Conservation (phyloP, 257 asterid species). For the Craterostigma plantagineum region DNA sequence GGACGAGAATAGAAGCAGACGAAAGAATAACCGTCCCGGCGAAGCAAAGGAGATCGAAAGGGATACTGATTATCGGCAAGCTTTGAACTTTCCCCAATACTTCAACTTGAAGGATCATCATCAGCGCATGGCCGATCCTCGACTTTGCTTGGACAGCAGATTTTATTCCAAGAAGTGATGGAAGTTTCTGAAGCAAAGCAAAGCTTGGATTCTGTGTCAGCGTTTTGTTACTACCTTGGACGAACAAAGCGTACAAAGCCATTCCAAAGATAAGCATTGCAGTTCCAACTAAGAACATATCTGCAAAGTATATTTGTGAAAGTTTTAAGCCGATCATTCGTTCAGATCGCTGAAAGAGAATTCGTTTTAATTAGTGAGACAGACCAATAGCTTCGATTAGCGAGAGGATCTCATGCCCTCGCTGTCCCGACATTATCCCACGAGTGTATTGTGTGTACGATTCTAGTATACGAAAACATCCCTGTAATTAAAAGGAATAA, state of each 20-base stretch:
- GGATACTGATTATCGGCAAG: slow-evolving; percentile 30
- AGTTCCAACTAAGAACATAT: slow-evolving; percentile 68
- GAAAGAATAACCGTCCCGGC: slow-evolving; percentile 52
- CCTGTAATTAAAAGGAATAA: slow-evolving; percentile 61
- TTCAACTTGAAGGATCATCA: slow-evolving; percentile 70
- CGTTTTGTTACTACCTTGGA: too few species aligned
- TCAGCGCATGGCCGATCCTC: slow-evolving; percentile 61
- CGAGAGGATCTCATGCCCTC: slow-evolving; percentile 36
- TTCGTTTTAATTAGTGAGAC: too few species aligned
- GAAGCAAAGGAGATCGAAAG: slow-evolving; percentile 57
- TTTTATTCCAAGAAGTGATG: slow-evolving; percentile 32
- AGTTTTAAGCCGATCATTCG: not conserved
- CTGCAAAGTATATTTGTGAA: slow-evolving; percentile 15
- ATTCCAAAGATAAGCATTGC: slow-evolving; percentile 67
- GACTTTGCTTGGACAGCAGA: slow-evolving; percentile 59
- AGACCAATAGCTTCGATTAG: slow-evolving; percentile 68
- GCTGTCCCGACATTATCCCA: slow-evolving; percentile 19
- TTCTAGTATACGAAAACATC: slow-evolving; percentile 26
- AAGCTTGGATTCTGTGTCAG: too few species aligned
- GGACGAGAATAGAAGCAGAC: slow-evolving; percentile 48
- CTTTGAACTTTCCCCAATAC: slow-evolving; percentile 61
- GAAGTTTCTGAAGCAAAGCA: slow-evolving; percentile 22
- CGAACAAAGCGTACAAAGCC: slow-evolving; percentile 46
- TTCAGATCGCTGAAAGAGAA: not conserved
- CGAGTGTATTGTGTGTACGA: slow-evolving; percentile 45